Base-by-base conservation (phyloP, 768 basidiomycete species). In the Exidia glandulosa region DNA sequence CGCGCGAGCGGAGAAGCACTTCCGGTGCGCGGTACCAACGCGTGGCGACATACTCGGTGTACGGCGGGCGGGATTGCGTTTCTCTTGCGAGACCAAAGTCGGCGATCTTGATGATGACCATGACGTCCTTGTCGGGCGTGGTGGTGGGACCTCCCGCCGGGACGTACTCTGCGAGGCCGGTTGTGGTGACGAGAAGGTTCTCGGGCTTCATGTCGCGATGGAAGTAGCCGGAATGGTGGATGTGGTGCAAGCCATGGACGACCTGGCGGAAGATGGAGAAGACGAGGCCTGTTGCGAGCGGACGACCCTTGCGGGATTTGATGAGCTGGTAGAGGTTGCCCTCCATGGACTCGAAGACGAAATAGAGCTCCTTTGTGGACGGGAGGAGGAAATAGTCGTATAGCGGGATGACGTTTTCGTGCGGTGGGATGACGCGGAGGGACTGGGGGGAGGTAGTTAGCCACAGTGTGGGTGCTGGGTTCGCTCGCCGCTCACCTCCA, bases 201-300 rank as follows among this genome's bases (percentile, higher is more conserved):
- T 99, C 96, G 36, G 96, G 96, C 74, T 99, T 99, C 93, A 99
- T 96, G 72, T 99, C 96, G 56, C 96, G 90, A 74, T 99, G 96
- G 74, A 99, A 99, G 74, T 95, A 99, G 34, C 95, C 96, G 32
- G 86, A 78, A 14, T 78, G 71, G 73, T 99, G 96, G 64, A 97
- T 92, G 72, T 99, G 96, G 68, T 92, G 79, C 34, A 99, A 81
- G 37, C 96, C 96, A 16, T 83, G 77, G 50, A 91, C 84, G 67
- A 94, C 89, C 74, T 99, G 96, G 60, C 82, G 85, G 71, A 96
- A 97, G 66, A 97, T 93, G 67, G 89, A 91, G 27, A 93, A 90
- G 63, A 95, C 88, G 65, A 99, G 87, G 64, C 96, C 96, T 50
- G 92, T 91, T n/a, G 96, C 95, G 62, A 99, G 84, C 5, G 93